Evolutionary conservation across 2,329 filamentous ascomycete genomes (phyloP).

Genomic region (Iodosphaeria phyllophila): DNA sequence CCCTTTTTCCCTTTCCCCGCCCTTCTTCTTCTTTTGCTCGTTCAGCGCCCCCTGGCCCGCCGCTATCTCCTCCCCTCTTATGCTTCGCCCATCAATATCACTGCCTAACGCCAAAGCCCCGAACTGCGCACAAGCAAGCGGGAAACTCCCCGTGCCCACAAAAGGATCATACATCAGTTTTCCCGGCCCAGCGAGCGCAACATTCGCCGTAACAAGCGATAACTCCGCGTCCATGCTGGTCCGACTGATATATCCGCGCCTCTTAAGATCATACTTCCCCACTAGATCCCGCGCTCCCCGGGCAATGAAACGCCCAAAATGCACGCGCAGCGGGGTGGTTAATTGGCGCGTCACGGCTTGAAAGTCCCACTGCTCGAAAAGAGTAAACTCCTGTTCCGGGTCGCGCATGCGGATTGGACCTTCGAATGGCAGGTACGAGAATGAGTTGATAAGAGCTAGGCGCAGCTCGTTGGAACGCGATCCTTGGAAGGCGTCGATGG

Average conservation of each 20-base stretch:
- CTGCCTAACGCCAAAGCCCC: conserved; percentile 70
- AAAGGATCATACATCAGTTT: conserved; percentile 91
- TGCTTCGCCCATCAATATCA: conserved; percentile 83
- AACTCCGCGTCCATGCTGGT: conserved; percentile 96
- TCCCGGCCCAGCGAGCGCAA: conserved; percentile 64
- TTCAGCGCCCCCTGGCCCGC: too few relatives aligned
- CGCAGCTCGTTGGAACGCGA: conserved; percentile 46
- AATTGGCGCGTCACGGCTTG: conserved; percentile 27
- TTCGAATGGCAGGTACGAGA: conserved; percentile 58
- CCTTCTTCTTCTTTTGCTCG: too few relatives aligned
- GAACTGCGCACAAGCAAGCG: conserved; percentile 77
- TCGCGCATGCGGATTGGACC: conserved; percentile 62
- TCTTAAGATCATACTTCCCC: conserved; percentile 74
- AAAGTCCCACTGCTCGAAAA: conserved; percentile 67
- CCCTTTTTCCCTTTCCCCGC: too few relatives aligned
- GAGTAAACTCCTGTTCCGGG: conserved; percentile 55
- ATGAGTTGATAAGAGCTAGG: conserved; percentile 61
- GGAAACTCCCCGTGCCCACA: conserved; percentile 86
- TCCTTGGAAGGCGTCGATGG: conserved; percentile 64
- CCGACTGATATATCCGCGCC: conserved; percentile 80
- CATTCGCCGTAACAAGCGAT: conserved; percentile 77
- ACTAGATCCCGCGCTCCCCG: conserved; percentile 48
- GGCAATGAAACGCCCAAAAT: conserved; percentile 56
- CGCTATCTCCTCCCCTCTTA: conserved; percentile 59
- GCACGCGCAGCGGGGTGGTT: conserved; percentile 38